Conservation (phyloP, 2,329 filamentous ascomycete genomes). For the Claviceps lovelessii region DNA sequence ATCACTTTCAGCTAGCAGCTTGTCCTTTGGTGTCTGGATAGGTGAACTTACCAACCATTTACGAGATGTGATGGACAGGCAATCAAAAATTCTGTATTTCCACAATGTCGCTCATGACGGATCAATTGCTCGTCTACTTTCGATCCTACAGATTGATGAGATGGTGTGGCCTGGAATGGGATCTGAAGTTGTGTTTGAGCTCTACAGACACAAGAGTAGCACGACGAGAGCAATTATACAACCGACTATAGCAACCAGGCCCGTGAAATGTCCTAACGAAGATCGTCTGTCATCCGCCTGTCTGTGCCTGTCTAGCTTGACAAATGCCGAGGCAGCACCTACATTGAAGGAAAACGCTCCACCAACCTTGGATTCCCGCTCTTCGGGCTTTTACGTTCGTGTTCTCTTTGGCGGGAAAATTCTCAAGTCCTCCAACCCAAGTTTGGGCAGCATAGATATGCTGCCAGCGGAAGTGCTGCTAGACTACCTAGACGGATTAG, state of each 20-base stretch:
- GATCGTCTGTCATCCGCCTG: conserved; percentile 15
- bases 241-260: conserved; percentile 1
- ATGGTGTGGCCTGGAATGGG: conserved; percentile 87
- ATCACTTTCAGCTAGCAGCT: conserved; percentile 47
- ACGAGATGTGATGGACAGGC: conserved; percentile 33
- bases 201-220: conserved; percentile 35
- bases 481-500: conserved; percentile 56
- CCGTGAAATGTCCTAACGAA: conserved; percentile 13
- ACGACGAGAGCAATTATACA: neutral
- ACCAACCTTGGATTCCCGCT: neutral
- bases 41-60: conserved; percentile 57
- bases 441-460: conserved; percentile 57
- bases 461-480: conserved; percentile 49
- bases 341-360: neutral
- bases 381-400: conserved; percentile 37
- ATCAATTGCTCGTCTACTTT: conserved; percentile 50
- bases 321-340: neutral
- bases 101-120: conserved; percentile 78
- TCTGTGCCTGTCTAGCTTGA: conserved; percentile 12
- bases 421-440: conserved; percentile 52
- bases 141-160: conserved; percentile 53
- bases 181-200: conserved; percentile 61
- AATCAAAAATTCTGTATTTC: conserved; percentile 35
- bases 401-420: conserved; percentile 58
- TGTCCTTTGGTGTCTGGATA: conserved; percentile 57